Percentiles rank a stretch among this genome's conserved stretches.
phyloP scores from a whole-genome alignment of 164 flowering plant species.

The Liquidambar formosana region DNA sequence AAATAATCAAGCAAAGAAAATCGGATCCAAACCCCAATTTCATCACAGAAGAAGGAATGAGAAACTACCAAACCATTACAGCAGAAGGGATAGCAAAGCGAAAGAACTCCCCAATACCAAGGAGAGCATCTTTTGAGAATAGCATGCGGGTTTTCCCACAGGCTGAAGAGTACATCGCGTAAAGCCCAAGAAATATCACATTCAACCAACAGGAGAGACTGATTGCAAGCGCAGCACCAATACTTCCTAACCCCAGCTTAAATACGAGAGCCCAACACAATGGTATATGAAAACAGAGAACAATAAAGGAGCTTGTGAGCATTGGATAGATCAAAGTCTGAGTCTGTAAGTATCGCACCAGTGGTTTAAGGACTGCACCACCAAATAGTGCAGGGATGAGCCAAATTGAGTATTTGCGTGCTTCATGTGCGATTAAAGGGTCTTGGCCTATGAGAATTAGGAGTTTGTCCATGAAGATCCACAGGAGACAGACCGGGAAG shows the following conservation, averaged over 20 bases:
- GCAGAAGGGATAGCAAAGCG: constrained; percentile 43
- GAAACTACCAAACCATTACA: constrained; percentile 41
- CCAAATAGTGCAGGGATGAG: constrained; percentile 40
- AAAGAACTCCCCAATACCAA: constrained; percentile 27
- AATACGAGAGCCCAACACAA: constrained; percentile 36
- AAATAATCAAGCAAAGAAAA: not conserved
- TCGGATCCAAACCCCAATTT: not conserved
- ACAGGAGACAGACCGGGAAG: constrained; percentile 31
- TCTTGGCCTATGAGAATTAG: constrained; percentile 39
- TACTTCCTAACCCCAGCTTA: constrained; percentile 24
- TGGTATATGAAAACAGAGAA: constrained; percentile 29
- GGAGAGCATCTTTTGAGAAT: constrained; percentile 27
- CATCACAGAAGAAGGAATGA: not conserved
- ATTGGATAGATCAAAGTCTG: constrained; percentile 45
- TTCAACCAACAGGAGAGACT: constrained; percentile 38
- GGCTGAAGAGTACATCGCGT: constrained; percentile 28
- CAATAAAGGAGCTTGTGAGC: constrained; percentile 27
- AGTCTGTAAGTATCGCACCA: constrained; percentile 35
- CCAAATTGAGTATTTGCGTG: constrained; percentile 34
- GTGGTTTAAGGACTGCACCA: constrained; percentile 26
- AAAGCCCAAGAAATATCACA: constrained; percentile 29
- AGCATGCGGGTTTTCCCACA: constrained; percentile 28
- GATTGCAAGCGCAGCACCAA: constrained; percentile 38
- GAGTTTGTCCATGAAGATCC: constrained; percentile 40
- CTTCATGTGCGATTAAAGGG: constrained; percentile 34